Evolutionary conservation across 2,329 filamentous ascomycete genomes (phyloP).

Genomic region (Trichoderma guizhouense): DNA sequence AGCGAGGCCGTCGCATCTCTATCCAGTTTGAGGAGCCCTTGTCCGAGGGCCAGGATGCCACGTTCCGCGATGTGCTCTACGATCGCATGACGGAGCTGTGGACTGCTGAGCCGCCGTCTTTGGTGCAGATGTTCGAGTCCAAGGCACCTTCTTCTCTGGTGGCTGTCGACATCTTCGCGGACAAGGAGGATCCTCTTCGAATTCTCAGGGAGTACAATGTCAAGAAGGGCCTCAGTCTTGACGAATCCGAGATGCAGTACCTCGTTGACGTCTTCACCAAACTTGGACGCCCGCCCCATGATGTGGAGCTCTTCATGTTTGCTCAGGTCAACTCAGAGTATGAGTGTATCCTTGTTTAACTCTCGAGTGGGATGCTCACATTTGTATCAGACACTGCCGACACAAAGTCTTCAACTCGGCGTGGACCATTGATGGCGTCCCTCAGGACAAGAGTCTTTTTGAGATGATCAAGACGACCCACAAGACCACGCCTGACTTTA

Average conservation of each 20-base stretch:
- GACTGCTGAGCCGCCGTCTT: slow-evolving; percentile 61
- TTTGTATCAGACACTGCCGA: slow-evolving; percentile 56
- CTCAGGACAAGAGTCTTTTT: slow-evolving; percentile 79
- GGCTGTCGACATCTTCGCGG: slow-evolving; percentile 70
- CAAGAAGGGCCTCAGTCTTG: slow-evolving; percentile 78
- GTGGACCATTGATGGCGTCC: slow-evolving; percentile 88
- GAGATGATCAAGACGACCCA: slow-evolving; percentile 97
- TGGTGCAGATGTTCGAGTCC: slow-evolving; percentile 76
- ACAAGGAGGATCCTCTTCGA: slow-evolving; percentile 62
- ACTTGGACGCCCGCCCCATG: slow-evolving; percentile 64
- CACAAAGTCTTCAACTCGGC: slow-evolving; percentile 94
- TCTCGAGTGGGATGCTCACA: slow-evolving; percentile 9
- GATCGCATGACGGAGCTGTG: slow-evolving; percentile 96
- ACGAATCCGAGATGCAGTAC: slow-evolving; percentile 87
- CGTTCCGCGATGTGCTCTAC: slow-evolving; percentile 69
- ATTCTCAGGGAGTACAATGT: slow-evolving; percentile 81
- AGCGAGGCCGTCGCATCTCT: slow-evolving; percentile 78
- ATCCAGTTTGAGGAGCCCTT: slow-evolving; percentile 54
- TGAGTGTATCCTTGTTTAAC: slow-evolving; percentile 9
- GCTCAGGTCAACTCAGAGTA: slow-evolving; percentile 94
- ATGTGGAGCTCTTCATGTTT: slow-evolving; percentile 99
- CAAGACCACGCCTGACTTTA: slow-evolving; percentile 72
- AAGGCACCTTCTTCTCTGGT: slow-evolving; percentile 59
- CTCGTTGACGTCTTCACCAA: slow-evolving; percentile 61
- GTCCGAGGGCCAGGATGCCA: slow-evolving; percentile 45